phyloP scores from a whole-genome alignment of 768 basidiomycete species.

The Pisolithus microcarpus region DNA sequence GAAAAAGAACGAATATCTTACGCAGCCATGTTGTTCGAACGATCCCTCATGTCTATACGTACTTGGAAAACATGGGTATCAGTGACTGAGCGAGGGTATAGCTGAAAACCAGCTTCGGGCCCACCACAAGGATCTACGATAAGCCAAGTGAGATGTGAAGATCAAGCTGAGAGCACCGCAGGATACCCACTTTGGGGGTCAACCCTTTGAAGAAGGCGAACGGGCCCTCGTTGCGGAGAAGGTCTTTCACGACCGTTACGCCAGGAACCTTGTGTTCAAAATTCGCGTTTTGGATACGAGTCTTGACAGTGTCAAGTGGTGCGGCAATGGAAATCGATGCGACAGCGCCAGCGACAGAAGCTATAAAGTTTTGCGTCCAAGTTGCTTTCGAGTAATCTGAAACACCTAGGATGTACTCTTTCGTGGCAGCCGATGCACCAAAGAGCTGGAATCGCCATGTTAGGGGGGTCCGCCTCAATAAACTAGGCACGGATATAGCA shows the following conservation, averaged over 20 bases:
- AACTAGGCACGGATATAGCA: slow-evolving; percentile 5
- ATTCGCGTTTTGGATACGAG: slow-evolving; percentile 97
- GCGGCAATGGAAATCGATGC: slow-evolving; percentile 95
- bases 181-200: slow-evolving; percentile 75
- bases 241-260: slow-evolving; percentile 71
- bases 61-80: slow-evolving; percentile 87
- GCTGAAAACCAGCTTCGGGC: slow-evolving; percentile 96
- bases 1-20: not conserved
- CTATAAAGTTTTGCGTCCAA: slow-evolving; percentile 95
- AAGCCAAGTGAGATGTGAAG: slow-evolving; percentile 24
- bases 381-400: slow-evolving; percentile 92
- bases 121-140: slow-evolving; percentile 84
- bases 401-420: slow-evolving; percentile 87
- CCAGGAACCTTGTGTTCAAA: slow-evolving; percentile 84
- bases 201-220: slow-evolving; percentile 92
- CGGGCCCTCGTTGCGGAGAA: slow-evolving; percentile 80
- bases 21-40: no score
- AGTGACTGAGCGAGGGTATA: slow-evolving; percentile 95
- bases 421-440: slow-evolving; percentile 90
- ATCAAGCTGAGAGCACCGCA: slow-evolving; percentile 12
- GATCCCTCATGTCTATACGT: slow-evolving; percentile 42
- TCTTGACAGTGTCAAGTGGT: slow-evolving; percentile 93
- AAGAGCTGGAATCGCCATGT: slow-evolving; percentile 63
- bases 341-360: slow-evolving; percentile 88
- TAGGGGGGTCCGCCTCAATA: not conserved